These are phyloP conservation scores for Spatholobus suberectus DNA, from an alignment of 306 rosid species.

Conservation along the genomic window DNA sequence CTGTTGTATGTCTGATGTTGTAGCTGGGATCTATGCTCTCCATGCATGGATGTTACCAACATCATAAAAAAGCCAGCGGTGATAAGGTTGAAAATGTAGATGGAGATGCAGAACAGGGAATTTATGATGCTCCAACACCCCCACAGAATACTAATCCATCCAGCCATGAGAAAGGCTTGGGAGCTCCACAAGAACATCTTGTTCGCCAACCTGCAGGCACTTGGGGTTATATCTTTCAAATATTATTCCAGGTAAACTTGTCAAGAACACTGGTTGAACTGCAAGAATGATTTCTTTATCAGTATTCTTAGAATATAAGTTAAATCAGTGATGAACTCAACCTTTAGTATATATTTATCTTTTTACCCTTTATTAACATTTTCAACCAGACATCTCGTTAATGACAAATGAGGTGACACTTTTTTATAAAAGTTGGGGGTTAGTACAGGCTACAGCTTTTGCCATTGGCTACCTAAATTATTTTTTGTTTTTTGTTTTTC, in stretches of 20 bases:
- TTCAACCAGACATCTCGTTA: background rate
- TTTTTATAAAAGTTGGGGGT: background rate
- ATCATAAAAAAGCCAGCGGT: slow-evolving; percentile 83
- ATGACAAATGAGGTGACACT: slow-evolving; percentile 1
- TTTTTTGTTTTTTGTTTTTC: slow-evolving; percentile 1
- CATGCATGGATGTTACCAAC: slow-evolving; percentile 75
- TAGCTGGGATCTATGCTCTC: slow-evolving; percentile 91
- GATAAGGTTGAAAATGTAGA: slow-evolving; percentile 82
- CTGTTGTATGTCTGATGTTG: slow-evolving; percentile 37
- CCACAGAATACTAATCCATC: slow-evolving; percentile 44
- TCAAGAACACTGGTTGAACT: background rate
- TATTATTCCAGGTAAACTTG: slow-evolving; percentile 77
- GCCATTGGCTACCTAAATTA: slow-evolving; percentile 17
- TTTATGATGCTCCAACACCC: slow-evolving; percentile 41
- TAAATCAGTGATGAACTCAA: background rate
- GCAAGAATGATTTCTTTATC: background rate
- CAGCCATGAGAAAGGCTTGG: slow-evolving; percentile 49
- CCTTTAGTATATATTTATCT: background rate
- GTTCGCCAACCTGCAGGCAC: slow-evolving; percentile 74
- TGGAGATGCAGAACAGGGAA: slow-evolving; percentile 75
- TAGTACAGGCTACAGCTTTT: background rate
- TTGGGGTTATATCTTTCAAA: slow-evolving; percentile 83
- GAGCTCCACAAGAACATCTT: slow-evolving; percentile 42
- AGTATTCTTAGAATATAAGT: background rate
- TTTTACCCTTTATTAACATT: background rate